phyloP scores from a whole-genome alignment of 208 protist genomes.

The Blastocrithidia nonstop region DNA sequence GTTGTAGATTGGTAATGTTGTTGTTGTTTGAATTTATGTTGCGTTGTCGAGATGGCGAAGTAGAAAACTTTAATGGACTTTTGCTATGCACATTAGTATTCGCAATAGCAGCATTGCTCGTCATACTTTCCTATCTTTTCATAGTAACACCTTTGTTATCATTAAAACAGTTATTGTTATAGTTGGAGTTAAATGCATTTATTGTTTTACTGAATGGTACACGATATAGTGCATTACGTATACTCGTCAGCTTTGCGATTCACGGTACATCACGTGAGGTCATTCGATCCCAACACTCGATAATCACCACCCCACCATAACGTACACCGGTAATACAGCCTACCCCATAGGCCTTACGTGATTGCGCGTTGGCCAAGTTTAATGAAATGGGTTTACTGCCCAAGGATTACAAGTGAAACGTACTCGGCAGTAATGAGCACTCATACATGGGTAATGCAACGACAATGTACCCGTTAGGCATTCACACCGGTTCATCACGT shows the following conservation, averaged over 20 bases:
- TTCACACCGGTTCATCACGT: constrained; percentile 14
- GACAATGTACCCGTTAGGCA: constrained; percentile 39
- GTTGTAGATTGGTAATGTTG: too few relatives aligned
- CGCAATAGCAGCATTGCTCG: too few relatives aligned
- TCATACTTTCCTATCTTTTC: neutral
- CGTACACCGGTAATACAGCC: constrained; percentile 37
- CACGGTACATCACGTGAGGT: constrained; percentile 16
- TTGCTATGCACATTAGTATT: too few relatives aligned
- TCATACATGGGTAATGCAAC: constrained; percentile 48
- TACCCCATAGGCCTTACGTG: constrained; percentile 26
- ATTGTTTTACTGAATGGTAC: neutral
- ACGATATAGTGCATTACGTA: constrained; percentile 1
- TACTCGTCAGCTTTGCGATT: constrained; percentile 12
- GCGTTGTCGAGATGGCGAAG: too few relatives aligned
- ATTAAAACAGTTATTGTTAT: neutral
- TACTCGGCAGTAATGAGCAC: constrained; percentile 26
- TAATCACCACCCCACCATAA: constrained; percentile 40
- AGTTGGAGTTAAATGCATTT: neutral
- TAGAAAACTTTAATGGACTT: too few relatives aligned
- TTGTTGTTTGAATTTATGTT: too few relatives aligned
- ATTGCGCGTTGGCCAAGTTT: constrained; percentile 20
- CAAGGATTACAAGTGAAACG: constrained; percentile 16
- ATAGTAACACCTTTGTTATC: neutral
- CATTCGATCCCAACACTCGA: constrained; percentile 37
- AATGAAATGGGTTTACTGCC: constrained; percentile 32